Base-by-base conservation (phyloP, 2,329 filamentous ascomycete species). In the Monosporascus sp. region DNA sequence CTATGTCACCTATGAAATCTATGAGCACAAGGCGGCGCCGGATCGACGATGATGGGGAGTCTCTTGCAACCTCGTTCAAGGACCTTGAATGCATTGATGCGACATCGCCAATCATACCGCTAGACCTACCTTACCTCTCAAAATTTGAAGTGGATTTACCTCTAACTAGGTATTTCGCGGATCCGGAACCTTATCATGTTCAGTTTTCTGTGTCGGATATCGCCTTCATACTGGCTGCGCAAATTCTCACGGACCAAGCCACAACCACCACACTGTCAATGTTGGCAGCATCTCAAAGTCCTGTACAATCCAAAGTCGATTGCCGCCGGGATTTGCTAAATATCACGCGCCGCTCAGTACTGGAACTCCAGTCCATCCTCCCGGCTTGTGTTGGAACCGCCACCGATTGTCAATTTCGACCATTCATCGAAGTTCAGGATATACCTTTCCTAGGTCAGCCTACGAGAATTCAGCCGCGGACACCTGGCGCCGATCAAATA, bases 211-310 rank as follows among this genome's bases (percentile, higher is more conserved):
- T 78, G 17, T 70, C 75, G 1, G 83, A 86, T 52, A 78, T 83
- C 3, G 84, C 88, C 41, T 76, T 82, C 54, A 82, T 90, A 36
- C 81, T 83, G 50, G 77, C 87, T 26, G 86, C 85, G 0, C 87
- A 90, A 61, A 80, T 90, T 38, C 70, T 90, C n/a, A 85, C 85
- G 2, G 85, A 89, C 55, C 87, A 91, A 64, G 80, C 86, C 22
- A 77, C 82, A 2, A 81, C 77, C 9, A 80, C 83, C 1, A 72
- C 65, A 16, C 61, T 81, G 74, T 41, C 63, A 56, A 34, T 64
- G 60, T 47, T 59, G 62, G 4, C 63, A 57, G 44, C 49, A 52
- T 55, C 48, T 36, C 63, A 69, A 41, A 58, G 17, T 45, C 54
- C 53, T 19, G 36, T 62, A 48, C 66, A 57, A 58, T 66, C 59